Base-by-base conservation (phyloP, 768 basidiomycete species). In the Phylloporus sp. region DNA sequence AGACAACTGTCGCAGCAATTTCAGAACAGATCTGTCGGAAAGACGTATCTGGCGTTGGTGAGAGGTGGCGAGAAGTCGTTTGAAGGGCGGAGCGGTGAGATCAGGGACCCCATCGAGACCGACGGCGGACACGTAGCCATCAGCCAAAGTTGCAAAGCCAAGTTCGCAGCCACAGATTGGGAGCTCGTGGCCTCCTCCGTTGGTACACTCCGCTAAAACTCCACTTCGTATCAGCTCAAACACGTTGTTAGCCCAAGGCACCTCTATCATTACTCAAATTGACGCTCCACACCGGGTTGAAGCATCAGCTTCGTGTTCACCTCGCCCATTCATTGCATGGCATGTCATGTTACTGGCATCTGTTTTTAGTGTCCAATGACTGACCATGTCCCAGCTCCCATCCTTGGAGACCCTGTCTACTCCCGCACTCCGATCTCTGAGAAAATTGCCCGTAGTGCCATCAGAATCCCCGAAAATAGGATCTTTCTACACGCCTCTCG, bases 261-360 rank as follows among this genome's bases (percentile, higher is more conserved):
- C 83, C 84, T 18, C 49, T 86, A 26, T 79, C 83, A 2, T 72
- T 88, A 45, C 65, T 88, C 35, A 74, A 73, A 34, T 71, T 88
- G 15, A 73, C 70, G 11, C 73, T 85, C 18, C 67, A 78, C 45
- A 86, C 86, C 15, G 86, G 85, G 4, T 65, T 79, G 49, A 87
- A 87, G 63, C 86, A 88, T 51, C 86, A 88, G 58, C 76, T 88
- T 28, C 78, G 86, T n/a, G 71, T 85, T 13, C 86, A 88, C 53
- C 62, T 82, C 28, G 76, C 85, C 2, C 71, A 76, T 43, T 70
- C 69, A 49, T 62, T 86, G 47, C 71, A 74, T 45, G 68, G 84
- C 81, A 51, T 12, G 71, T 58, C 15, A 34, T 34, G 38, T 47
- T 18, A 26, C 18, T 11, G n/a, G 35, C n/a, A 43, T 45, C 32